A percentile compares a stretch with the other conserved stretches of the same genome.
Evolutionary conservation across 1,284 basidiomycete genomes (phyloP).

Genomic region (Ganoderma boninense): DNA sequence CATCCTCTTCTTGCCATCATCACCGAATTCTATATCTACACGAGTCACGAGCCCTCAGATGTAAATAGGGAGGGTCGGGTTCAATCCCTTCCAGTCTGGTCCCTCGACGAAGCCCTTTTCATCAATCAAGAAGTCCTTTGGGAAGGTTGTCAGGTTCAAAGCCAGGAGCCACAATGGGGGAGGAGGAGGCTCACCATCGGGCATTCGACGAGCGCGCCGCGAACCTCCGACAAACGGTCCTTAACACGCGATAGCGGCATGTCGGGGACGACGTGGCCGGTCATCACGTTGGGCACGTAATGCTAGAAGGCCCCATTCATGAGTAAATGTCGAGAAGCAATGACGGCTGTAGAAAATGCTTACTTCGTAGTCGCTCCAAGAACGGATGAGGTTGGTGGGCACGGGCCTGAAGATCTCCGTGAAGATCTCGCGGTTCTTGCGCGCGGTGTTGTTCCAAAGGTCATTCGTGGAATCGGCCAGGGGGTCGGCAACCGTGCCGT

Average conservation of each 20-base stretch:
- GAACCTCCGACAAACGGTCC: conserved; percentile 73
- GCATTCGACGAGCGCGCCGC: conserved; percentile 78
- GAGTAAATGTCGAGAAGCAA: conserved; percentile 16
- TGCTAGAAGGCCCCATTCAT: conserved; percentile 48
- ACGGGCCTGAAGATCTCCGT: conserved; percentile 85
- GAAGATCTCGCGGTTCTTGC: conserved; percentile 82
- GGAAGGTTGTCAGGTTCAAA: background rate
- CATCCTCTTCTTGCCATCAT: background rate
- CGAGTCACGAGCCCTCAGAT: conserved; percentile 53
- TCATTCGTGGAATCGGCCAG: conserved; percentile 66
- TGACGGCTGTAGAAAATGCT: conserved; percentile 36
- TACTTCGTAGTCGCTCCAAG: conserved; percentile 83
- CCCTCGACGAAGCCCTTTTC: conserved; percentile 77
- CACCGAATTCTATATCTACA: background rate
- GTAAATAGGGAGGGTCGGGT: conserved; percentile 81
- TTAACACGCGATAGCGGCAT: conserved; percentile 76
- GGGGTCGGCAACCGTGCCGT: conserved; percentile 83
- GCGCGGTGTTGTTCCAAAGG: conserved; percentile 80
- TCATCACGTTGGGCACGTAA: conserved; percentile 79
- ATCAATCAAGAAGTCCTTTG: conserved; percentile 83
- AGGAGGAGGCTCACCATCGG: conserved; percentile 62
- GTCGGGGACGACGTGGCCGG: conserved; percentile 82
- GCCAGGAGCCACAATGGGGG: background rate
- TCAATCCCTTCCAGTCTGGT: conserved; percentile 75
- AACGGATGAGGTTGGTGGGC: conserved; percentile 82